phyloP scores from a whole-genome alignment of 148 eudicot genomes.

The Amaranthus palmeri region DNA sequence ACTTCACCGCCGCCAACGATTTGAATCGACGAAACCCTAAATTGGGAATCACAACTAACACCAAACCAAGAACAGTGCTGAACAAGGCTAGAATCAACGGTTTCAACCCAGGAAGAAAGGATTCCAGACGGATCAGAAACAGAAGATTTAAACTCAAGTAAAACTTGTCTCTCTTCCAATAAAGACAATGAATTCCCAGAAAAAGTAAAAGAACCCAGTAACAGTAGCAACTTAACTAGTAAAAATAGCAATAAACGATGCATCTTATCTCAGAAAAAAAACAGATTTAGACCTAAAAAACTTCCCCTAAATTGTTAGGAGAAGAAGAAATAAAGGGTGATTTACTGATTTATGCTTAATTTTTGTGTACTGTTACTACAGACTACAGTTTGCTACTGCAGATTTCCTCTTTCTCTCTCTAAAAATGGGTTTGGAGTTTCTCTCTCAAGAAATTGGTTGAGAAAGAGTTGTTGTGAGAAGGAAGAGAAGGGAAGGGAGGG shows the following conservation, averaged over 20 bases:
- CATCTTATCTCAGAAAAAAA: constrained; percentile 8
- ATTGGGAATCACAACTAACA: constrained; percentile 34
- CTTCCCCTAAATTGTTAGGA: background rate
- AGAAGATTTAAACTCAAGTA: constrained; percentile 34
- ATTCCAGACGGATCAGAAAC: constrained; percentile 46
- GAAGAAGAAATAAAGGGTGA: background rate
- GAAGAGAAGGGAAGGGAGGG: background rate
- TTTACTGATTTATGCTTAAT: background rate
- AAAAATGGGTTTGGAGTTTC: background rate
- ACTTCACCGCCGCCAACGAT: constrained; percentile 29
- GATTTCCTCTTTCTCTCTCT: constrained; percentile 3
- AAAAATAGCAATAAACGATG: background rate
- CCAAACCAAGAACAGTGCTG: constrained; percentile 53
- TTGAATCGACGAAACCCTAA: constrained; percentile 43
- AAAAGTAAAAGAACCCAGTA: constrained; percentile 19
- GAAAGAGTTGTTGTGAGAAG: background rate
- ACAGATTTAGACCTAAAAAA: background rate
- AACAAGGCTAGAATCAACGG: background rate
- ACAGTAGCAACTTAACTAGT: constrained; percentile 2
- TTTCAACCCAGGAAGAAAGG: constrained; percentile 35
- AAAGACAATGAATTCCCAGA: constrained; percentile 1
- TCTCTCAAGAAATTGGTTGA: background rate
- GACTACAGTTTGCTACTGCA: constrained; percentile 1
- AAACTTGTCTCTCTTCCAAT: constrained; percentile 14
- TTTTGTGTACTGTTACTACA: background rate